Conservation (phyloP, 192 early-diverging fungal genomes). For the Gorgonomyces haynaldii region DNA sequence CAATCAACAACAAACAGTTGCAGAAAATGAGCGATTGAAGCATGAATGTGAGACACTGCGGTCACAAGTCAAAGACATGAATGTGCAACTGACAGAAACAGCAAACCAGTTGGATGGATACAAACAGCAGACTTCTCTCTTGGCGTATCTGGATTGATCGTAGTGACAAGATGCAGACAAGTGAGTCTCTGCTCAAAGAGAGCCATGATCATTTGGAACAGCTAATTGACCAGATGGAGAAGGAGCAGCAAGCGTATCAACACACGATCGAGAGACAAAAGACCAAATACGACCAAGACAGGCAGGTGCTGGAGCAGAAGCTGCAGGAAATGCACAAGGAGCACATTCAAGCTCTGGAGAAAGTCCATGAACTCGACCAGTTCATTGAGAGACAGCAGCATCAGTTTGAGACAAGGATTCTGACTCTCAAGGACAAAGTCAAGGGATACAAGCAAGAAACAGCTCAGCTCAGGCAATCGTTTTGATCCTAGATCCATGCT, state of each 20-base stretch:
- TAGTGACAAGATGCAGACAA: slow-evolving; percentile 10
- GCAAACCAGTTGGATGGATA: background rate
- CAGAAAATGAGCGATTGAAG: background rate
- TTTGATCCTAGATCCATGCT: too few species aligned
- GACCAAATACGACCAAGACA: slow-evolving; percentile 15
- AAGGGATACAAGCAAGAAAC: slow-evolving; percentile 19
- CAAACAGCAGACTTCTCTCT: background rate
- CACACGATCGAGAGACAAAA: slow-evolving; percentile 18
- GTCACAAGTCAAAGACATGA: background rate
- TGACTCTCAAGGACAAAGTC: slow-evolving; percentile 4
- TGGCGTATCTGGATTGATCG: background rate
- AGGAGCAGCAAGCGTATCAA: slow-evolving; percentile 16
- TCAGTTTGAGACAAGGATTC: slow-evolving; percentile 13
- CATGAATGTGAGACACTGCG: background rate
- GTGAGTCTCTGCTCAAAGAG: slow-evolving; percentile 2
- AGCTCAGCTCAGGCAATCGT: slow-evolving; percentile 4
- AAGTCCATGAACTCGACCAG: slow-evolving; percentile 12
- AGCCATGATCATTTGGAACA: slow-evolving; percentile 12
- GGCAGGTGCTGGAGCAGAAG: slow-evolving; percentile 7
- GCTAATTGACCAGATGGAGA: slow-evolving; percentile 11
- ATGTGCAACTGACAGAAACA: background rate
- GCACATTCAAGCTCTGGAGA: background rate
- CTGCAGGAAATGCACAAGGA: slow-evolving; percentile 10
- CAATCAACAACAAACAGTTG: background rate
- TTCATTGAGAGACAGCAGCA: slow-evolving; percentile 15